Conservation (phyloP, 139 green algal species). For the Haematococcus sp. region DNA sequence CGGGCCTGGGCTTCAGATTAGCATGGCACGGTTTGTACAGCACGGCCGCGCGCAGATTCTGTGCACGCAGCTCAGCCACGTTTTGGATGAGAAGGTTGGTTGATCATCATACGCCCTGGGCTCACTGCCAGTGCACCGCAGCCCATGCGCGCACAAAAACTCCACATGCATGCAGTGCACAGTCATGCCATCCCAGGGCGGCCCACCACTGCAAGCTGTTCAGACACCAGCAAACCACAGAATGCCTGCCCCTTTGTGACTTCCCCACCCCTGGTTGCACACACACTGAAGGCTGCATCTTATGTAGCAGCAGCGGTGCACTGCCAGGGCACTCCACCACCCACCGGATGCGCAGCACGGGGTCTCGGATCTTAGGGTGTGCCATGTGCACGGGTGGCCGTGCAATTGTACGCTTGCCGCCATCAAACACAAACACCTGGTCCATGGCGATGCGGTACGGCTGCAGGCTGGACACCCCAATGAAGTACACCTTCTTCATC, state of each 20-base stretch:
- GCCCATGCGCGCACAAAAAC: too few species aligned
- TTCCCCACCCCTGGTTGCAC: too few species aligned
- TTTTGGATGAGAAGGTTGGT: slow-evolving; percentile 18
- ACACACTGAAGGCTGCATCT: too few species aligned
- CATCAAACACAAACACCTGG: slow-evolving; percentile 12
- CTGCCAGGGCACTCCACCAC: too few species aligned
- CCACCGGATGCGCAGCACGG: slow-evolving; percentile 21
- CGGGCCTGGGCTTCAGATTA: slow-evolving; percentile 17
- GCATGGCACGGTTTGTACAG: slow-evolving; percentile 17
- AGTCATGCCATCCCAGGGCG: too few species aligned
- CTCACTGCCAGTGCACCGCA: not conserved
- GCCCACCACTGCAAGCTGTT: too few species aligned
- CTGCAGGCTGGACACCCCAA: not conserved
- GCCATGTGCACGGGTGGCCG: not conserved
- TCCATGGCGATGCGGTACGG: slow-evolving; percentile 12
- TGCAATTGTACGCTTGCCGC: not conserved
- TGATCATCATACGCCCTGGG: slow-evolving; percentile 2
- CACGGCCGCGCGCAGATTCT: not conserved
- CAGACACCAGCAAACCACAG: too few species aligned
- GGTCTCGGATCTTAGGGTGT: not conserved
- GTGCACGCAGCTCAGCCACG: too few species aligned
- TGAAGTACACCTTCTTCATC: slow-evolving; percentile 26
- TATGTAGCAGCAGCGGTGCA: too few species aligned
- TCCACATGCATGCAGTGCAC: too few species aligned
- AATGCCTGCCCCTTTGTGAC: too few species aligned